Conservation (phyloP, 2,329 filamentous ascomycete species). For the Penicillium concentricum region DNA sequence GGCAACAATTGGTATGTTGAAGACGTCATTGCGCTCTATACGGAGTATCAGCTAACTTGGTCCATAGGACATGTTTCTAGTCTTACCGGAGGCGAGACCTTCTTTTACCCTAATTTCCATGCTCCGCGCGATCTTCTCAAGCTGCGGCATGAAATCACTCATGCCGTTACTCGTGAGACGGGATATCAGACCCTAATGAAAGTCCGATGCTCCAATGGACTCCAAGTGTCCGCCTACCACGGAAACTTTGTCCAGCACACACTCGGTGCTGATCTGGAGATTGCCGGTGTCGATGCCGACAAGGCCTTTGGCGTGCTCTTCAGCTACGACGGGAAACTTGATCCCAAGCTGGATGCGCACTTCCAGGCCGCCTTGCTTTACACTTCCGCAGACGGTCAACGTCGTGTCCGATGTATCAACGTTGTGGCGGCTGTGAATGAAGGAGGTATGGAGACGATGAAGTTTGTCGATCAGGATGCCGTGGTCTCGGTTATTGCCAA, state of each 20-base stretch:
- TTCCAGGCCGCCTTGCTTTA: constrained; percentile 96
- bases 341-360: constrained; percentile 92
- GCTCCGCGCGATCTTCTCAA: constrained; percentile 80
- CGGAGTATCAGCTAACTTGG: constrained; percentile 7
- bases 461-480: constrained; percentile 93
- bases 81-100: constrained; percentile 90
- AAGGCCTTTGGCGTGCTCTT: constrained; percentile 92
- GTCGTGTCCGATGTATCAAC: constrained; percentile 89
- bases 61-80: constrained; percentile 72
- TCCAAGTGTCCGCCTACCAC: constrained; percentile 91
- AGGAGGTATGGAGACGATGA: constrained; percentile 77
- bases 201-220: constrained; percentile 92
- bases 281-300: constrained; percentile 88
- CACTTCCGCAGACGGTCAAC: constrained; percentile 84
- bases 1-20: constrained; percentile 73
- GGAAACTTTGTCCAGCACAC: constrained; percentile 96
- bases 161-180: constrained; percentile 83
- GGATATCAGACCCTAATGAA: constrained; percentile 98
- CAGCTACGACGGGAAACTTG: constrained; percentile 95
- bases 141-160: constrained; percentile 79
- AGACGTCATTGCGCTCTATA: neutral
- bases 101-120: constrained; percentile 96
- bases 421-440: constrained; percentile 90
- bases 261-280: constrained; percentile 90
- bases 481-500: constrained; percentile 87